Evolutionary conservation across 2,329 filamentous ascomycete species (phyloP).

Genomic region (Zymoseptoria passerinii): DNA sequence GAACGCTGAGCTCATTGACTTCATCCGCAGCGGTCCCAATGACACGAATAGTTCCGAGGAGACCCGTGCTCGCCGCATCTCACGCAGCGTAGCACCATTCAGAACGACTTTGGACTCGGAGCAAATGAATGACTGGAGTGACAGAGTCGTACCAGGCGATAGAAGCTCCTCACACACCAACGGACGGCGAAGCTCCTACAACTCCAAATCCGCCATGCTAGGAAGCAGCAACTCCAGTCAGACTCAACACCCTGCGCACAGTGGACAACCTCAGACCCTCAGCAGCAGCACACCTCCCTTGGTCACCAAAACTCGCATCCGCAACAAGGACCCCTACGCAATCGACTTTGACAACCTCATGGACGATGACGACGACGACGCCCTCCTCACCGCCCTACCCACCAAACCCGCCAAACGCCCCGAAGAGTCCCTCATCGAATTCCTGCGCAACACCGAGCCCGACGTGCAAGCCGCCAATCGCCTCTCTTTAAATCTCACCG

Average conservation of each 20-base stretch:
- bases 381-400: slow-evolving; percentile 42
- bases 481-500: not conserved
- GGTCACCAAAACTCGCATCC: slow-evolving; percentile 56
- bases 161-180: slow-evolving; percentile 7
- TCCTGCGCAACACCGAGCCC: slow-evolving; percentile 61
- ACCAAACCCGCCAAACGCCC: slow-evolving; percentile 27
- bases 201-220: slow-evolving; percentile 30
- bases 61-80: slow-evolving; percentile 57
- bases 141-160: slow-evolving; percentile 23
- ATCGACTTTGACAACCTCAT: slow-evolving; percentile 61
- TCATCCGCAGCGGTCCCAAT: slow-evolving; percentile 74
- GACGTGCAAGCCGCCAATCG: slow-evolving; percentile 1
- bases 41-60: slow-evolving; percentile 34
- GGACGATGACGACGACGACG: slow-evolving; percentile 42
- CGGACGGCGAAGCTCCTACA: slow-evolving; percentile 30
- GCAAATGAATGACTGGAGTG: slow-evolving; percentile 46
- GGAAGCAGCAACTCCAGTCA: slow-evolving; percentile 5
- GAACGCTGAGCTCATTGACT: slow-evolving; percentile 86
- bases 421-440: slow-evolving; percentile 65
- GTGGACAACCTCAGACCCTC: slow-evolving; percentile 10
- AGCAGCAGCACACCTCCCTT: slow-evolving; percentile 5
- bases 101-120: slow-evolving; percentile 80
- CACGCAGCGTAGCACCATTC: slow-evolving; percentile 76
- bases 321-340: slow-evolving; percentile 84
- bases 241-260: slow-evolving; percentile 12